Evolutionary conservation across 2,329 filamentous ascomycete genomes (phyloP).

Genomic region (Phyllosticta citrichinensis): DNA sequence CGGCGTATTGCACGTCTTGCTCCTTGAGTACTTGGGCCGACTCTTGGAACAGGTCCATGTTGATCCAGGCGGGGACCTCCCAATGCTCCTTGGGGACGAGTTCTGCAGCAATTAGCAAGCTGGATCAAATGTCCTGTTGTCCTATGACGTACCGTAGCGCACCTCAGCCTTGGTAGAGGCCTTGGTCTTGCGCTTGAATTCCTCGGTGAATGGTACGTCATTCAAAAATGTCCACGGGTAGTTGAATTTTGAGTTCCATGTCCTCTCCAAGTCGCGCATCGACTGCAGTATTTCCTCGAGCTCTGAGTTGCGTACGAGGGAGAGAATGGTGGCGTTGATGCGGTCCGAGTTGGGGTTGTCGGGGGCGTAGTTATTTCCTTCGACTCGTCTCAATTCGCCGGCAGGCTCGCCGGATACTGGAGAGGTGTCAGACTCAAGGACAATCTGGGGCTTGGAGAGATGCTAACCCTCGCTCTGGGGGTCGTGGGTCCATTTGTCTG

Average conservation of each 20-base stretch:
- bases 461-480: slow-evolving; percentile 79
- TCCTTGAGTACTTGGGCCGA: slow-evolving; percentile 75
- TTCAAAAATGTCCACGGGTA: slow-evolving; percentile 99
- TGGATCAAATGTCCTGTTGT: neutral
- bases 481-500: slow-evolving; percentile 61
- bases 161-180: slow-evolving; percentile 82
- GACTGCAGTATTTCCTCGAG: slow-evolving; percentile 72
- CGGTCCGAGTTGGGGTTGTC: slow-evolving; percentile 66
- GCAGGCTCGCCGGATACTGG: slow-evolving; percentile 64
- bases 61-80: slow-evolving; percentile 87
- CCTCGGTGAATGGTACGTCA: slow-evolving; percentile 82
- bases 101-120: slow-evolving; percentile 43
- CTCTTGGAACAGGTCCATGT: slow-evolving; percentile 72
- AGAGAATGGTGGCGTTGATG: slow-evolving; percentile 86
- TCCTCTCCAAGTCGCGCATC: slow-evolving; percentile 85
- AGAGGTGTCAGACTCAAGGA: slow-evolving; percentile 39
- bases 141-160: slow-evolving; percentile 54
- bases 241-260: slow-evolving; percentile 98
- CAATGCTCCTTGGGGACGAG: slow-evolving; percentile 91
- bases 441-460: neutral
- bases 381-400: slow-evolving; percentile 60
- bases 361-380: slow-evolving; percentile 64
- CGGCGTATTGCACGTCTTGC: slow-evolving; percentile 81
- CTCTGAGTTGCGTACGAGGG: slow-evolving; percentile 88
- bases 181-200: slow-evolving; percentile 77